phyloP scores from a whole-genome alignment of 192 early-diverging fungal species.

The Coemansia biformis region DNA sequence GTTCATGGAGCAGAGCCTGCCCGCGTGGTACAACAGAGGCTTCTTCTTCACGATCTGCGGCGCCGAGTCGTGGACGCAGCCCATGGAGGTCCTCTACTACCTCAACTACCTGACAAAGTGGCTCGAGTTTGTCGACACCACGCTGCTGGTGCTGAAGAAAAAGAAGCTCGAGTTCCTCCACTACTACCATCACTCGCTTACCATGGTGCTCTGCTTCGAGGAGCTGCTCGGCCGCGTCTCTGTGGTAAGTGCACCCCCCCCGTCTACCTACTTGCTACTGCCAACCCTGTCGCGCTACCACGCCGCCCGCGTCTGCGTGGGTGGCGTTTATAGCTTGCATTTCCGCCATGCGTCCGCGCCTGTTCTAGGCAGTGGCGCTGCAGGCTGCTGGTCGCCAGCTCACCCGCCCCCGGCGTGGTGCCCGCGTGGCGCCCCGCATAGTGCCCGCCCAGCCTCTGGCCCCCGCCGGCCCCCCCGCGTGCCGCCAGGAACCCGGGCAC shows the following conservation, averaged over 20 bases:
- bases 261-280: background rate
- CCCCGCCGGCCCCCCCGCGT: too few relatives aligned
- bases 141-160: slow-evolving; percentile 79
- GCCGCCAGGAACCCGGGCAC: too few relatives aligned
- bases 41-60: slow-evolving; percentile 71
- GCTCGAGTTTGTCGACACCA: slow-evolving; percentile 86
- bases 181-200: slow-evolving; percentile 91
- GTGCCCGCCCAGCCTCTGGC: too few relatives aligned
- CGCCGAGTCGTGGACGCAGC: slow-evolving; percentile 67
- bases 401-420: too few relatives aligned
- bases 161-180: slow-evolving; percentile 90
- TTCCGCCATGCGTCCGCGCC: too few relatives aligned
- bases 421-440: too few relatives aligned
- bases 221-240: slow-evolving; percentile 73
- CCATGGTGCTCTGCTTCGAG: slow-evolving; percentile 80
- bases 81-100: slow-evolving; percentile 79
- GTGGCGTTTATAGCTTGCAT: too few relatives aligned
- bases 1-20: slow-evolving; percentile 74
- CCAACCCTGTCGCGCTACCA: too few relatives aligned
- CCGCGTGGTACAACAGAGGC: slow-evolving; percentile 63
- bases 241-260: slow-evolving; percentile 56
- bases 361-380: too few relatives aligned
- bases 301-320: too few relatives aligned
- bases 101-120: slow-evolving; percentile 92
- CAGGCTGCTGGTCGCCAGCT: too few relatives aligned